Base-by-base conservation (phyloP, 106 monocot species). In the Alisma plantagoaquatica region DNA sequence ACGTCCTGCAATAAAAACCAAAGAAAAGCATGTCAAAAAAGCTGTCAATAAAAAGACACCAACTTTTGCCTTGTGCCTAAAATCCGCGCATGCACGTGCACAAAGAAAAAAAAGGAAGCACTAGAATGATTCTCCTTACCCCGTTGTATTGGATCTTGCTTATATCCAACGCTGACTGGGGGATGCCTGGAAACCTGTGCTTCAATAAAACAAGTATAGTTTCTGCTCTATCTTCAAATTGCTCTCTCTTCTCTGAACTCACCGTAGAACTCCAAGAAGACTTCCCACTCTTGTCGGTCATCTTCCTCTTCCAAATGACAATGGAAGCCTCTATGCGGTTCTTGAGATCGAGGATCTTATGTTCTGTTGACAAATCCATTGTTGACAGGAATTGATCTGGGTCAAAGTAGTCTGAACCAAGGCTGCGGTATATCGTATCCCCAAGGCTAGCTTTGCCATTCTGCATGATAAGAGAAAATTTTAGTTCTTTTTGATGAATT, bases 231-330 rank as follows among this genome's bases (percentile, higher is more conserved):
- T 92, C 91, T 58, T 92, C 91, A 53, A 93, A 93, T 44, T 77
- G 76, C 60, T 93, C 92, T 51, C 92, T 76, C 50, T 87, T 93
- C 66, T 87, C 92, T 25, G 70, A 46, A 70, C 92, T 93, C 3
- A 93, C 72, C 25, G 73, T 52, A 27, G 92, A 87, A 20, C 82
- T 83, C 92, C 87, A 87, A 3, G 81, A 71, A 6, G 92, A 79
- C 60, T 79, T 87, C 52, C 60, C 46, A 29, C 83, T 83, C 46
- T 83, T 87, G 75, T 82, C 76, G 57, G 61, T 32, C 87, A 87
- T 80, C 77, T 93, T 93, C 72, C 87, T 73, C 71, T 80, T 93
- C 92, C 92, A 93, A 46, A 93, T 93, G 19, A 93, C 60, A 2
- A 77, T 51, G 1, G 83, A 90, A 10, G 89, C 83, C 53, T 90